A percentile compares a stretch with the other conserved stretches of the same genome.
phyloP scores from a whole-genome alignment of 2,329 filamentous ascomycete species.

The Aspergillus japonicus region DNA sequence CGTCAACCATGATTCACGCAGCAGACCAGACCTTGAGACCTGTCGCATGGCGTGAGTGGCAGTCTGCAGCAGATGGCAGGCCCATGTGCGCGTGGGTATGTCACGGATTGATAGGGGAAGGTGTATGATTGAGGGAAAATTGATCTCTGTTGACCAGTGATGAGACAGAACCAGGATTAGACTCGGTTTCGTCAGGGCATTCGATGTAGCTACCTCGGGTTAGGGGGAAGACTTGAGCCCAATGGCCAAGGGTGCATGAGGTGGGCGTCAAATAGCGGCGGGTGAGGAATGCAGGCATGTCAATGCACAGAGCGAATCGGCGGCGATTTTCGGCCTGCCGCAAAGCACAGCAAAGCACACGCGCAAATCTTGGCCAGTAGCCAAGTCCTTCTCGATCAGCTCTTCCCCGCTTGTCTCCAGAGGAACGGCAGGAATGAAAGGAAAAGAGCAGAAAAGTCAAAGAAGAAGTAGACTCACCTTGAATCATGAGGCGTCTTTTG shows the following conservation, averaged over 20 bases:
- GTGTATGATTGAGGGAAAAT: background rate
- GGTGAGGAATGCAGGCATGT: background rate
- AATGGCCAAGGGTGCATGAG: background rate
- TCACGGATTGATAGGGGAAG: background rate
- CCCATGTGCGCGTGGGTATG: background rate
- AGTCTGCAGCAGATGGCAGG: background rate
- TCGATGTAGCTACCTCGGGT: background rate
- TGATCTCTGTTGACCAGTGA: background rate
- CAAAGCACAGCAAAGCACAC: background rate
- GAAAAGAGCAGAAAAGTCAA: background rate
- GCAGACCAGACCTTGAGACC: conserved; percentile 23
- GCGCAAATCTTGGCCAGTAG: background rate
- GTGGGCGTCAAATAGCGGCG: background rate
- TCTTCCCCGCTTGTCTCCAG: background rate
- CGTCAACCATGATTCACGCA: conserved; percentile 27
- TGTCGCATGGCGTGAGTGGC: background rate
- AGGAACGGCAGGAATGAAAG: background rate
- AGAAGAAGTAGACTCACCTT: background rate
- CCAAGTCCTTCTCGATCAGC: background rate
- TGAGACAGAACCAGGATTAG: background rate
- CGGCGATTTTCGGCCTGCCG: background rate
- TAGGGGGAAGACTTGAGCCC: background rate
- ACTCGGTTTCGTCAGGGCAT: background rate
- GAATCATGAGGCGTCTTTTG: background rate
- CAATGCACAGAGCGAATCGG: background rate